phyloP scores from a whole-genome alignment of 495 filamentous ascomycete genomes.

The Filosporella fistucella region DNA sequence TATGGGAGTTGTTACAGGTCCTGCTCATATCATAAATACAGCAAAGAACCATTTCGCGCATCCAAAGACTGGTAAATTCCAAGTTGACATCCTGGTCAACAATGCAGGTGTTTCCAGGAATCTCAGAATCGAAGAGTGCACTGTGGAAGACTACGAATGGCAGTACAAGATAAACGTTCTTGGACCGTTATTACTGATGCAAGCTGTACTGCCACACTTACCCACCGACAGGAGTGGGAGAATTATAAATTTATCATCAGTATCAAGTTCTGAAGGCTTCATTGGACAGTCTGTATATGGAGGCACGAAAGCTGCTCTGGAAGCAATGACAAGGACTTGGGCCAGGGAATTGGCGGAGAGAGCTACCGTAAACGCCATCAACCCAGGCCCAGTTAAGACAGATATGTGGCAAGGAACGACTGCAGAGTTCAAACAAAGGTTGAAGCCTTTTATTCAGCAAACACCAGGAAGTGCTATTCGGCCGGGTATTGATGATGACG shows the following conservation, averaged over 20 bases:
- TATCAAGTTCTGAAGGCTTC: constrained; percentile 67
- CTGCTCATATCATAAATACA: constrained; percentile 30
- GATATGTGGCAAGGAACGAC: constrained; percentile 53
- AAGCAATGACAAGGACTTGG: constrained; percentile 93
- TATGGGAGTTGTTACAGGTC: constrained; percentile 33
- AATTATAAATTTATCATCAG: constrained; percentile 73
- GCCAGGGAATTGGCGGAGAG: constrained; percentile 71
- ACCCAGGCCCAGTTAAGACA: constrained; percentile 81
- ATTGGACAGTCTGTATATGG: constrained; percentile 72
- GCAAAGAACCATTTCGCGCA: constrained; percentile 26
- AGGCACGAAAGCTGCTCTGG: constrained; percentile 83
- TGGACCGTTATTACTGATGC: constrained; percentile 74
- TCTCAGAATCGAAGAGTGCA: constrained; percentile 51
- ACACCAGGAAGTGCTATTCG: constrained; percentile 57
- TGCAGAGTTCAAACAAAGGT: constrained; percentile 32
- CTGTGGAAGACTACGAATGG: constrained; percentile 56
- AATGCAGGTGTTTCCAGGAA: constrained; percentile 73
- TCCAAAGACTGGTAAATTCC: constrained; percentile 36
- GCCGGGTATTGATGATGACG: constrained; percentile 54
- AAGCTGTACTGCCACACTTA: constrained; percentile 65
- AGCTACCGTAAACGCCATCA: constrained; percentile 81
- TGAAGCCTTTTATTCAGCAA: constrained; percentile 55
- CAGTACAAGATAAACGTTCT: constrained; percentile 83
- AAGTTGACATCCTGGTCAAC: constrained; percentile 85
- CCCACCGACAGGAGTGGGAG: constrained; percentile 71